Percentiles rank a stretch among this genome's conserved stretches.
These are phyloP conservation scores for Boletus reticulatus DNA, from an alignment of 768 basidiomycete genomes.

Conservation along the genomic window DNA sequence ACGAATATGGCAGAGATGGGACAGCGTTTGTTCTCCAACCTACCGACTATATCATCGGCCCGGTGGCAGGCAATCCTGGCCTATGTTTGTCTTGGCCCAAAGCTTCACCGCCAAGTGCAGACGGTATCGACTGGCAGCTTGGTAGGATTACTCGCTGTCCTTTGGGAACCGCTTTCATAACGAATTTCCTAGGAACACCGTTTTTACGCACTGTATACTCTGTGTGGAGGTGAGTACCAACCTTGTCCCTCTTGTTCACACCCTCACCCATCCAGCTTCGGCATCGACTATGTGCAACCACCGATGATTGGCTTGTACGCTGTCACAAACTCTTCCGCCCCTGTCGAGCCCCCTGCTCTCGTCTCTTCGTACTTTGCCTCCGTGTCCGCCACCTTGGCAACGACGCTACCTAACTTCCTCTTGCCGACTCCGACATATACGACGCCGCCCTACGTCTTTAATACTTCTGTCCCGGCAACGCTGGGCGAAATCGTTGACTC, in stretches of 20 bases:
- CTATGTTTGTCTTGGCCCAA: conserved; percentile 76
- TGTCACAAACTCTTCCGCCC: conserved; percentile 44
- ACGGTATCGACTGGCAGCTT: conserved; percentile 84
- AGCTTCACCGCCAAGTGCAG: conserved; percentile 60
- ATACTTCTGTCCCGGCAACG: conserved; percentile 57
- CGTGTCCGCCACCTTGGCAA: conserved; percentile 59
- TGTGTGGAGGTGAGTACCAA: conserved; percentile 58
- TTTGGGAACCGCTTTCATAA: background rate
- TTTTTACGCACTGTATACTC: conserved; percentile 79
- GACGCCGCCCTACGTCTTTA: conserved; percentile 65
- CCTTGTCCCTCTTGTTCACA: background rate
- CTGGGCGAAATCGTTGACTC: conserved; percentile 55
- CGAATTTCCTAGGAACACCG: conserved; percentile 43
- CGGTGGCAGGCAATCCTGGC: conserved; percentile 57
- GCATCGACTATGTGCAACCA: conserved; percentile 69
- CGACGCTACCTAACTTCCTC: conserved; percentile 70
- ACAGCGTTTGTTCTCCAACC: conserved; percentile 61
- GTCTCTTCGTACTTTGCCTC: conserved; percentile 57
- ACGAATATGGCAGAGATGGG: conserved; percentile 19
- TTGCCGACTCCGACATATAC: conserved; percentile 62
- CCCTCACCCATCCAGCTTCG: conserved; percentile 47
- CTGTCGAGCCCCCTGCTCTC: conserved; percentile 38
- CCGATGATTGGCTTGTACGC: conserved; percentile 79
- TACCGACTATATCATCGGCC: conserved; percentile 76
- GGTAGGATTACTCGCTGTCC: conserved; percentile 37